These are phyloP conservation scores for Rachicladosporium sp. DNA, from an alignment of 2,329 filamentous ascomycete genomes.

Conservation along the genomic window DNA sequence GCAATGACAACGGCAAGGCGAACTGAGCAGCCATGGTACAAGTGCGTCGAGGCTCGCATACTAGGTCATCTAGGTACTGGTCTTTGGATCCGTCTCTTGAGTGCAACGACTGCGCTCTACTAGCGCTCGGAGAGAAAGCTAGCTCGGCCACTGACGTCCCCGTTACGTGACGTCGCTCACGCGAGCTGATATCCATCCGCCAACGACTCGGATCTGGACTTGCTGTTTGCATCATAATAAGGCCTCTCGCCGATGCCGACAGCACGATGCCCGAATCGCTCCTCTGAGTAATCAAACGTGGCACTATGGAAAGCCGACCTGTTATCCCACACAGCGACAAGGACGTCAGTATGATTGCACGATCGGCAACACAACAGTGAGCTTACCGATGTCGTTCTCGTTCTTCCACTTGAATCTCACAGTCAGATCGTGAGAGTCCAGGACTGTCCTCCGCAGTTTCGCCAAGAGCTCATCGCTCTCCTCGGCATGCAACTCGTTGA, in stretches of 20 bases:
- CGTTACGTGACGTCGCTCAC: no score
- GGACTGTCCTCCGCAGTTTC: constrained; percentile 23
- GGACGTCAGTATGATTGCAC: not conserved
- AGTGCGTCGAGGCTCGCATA: no score
- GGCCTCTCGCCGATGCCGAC: constrained; percentile 45
- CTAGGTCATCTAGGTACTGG: no score
- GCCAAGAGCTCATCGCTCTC: constrained; percentile 14
- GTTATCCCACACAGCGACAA: constrained; percentile 53
- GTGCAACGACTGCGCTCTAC: no score
- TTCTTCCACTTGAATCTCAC: constrained; percentile 39
- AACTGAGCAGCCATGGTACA: no score
- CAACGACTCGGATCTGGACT: constrained; percentile 23
- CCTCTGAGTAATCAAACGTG: constrained; percentile 50
- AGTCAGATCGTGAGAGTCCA: constrained; percentile 42
- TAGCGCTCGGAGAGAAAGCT: no score
- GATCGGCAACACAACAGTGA: not conserved
- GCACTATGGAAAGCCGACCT: constrained; percentile 47
- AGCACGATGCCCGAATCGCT: constrained; percentile 39
- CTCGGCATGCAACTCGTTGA: constrained; percentile 36
- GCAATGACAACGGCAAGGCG: no score
- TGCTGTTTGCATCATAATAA: constrained; percentile 41
- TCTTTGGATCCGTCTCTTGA: no score
- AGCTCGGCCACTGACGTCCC: no score
- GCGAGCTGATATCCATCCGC: not conserved
- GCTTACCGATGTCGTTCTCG: constrained; percentile 32